Conservation (phyloP, 2,329 filamentous ascomycete genomes). For the Trichoderma harzianum region DNA sequence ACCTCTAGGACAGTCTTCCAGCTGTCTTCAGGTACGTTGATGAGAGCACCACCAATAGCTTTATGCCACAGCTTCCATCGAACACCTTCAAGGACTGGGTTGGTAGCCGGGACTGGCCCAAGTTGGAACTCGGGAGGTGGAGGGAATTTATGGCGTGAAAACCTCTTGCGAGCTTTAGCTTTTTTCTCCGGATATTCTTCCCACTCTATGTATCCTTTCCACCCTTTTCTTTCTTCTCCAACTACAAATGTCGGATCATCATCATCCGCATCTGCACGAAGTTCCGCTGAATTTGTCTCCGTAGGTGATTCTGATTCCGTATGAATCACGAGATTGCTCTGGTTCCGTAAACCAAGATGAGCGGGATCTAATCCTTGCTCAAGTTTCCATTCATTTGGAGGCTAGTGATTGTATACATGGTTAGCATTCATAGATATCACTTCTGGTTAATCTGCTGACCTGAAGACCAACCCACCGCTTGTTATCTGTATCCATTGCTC, state of each 20-base stretch:
- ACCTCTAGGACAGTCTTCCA: constrained; percentile 49
- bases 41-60: constrained; percentile 41
- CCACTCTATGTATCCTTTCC: constrained; percentile 53
- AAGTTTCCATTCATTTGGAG: neutral
- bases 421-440: neutral
- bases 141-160: constrained; percentile 27
- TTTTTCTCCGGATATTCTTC: constrained; percentile 68
- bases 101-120: constrained; percentile 51
- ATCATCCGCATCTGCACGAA: neutral
- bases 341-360: neutral
- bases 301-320: neutral
- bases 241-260: neutral
- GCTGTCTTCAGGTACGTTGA: constrained; percentile 52
- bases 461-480: neutral
- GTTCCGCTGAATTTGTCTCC: neutral
- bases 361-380: neutral
- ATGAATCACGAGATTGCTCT: neutral
- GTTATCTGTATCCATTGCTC: neutral
- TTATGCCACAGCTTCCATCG: constrained; percentile 59
- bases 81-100: constrained; percentile 54
- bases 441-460: neutral
- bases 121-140: constrained; percentile 54
- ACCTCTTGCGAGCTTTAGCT: constrained; percentile 52
- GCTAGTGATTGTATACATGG: neutral
- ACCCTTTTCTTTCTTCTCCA: neutral